Conservation (phyloP, 768 basidiomycete genomes). For the Cubamyces lactineus region DNA sequence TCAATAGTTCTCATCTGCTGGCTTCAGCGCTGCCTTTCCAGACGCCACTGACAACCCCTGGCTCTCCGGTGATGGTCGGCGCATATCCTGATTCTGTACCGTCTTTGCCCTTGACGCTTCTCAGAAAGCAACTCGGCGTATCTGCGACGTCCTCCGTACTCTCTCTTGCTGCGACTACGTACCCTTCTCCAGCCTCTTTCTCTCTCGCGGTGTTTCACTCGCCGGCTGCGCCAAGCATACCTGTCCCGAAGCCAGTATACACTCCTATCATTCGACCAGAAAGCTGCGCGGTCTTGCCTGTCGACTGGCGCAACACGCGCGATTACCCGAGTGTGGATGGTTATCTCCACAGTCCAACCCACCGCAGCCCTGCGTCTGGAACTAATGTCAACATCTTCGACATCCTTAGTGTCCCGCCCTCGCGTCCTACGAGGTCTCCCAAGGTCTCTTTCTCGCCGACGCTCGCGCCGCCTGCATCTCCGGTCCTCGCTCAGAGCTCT, state of each 20-base stretch:
- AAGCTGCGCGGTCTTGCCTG: constrained; percentile 17
- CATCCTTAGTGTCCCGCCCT: neutral
- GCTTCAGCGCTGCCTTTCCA: constrained; percentile 17
- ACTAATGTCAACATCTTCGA: neutral
- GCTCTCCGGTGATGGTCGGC: neutral
- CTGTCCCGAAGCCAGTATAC: constrained; percentile 19
- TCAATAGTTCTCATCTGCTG: neutral
- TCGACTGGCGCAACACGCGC: constrained; percentile 9
- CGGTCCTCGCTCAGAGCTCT: neutral
- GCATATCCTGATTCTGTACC: neutral
- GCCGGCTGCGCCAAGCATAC: constrained; percentile 5
- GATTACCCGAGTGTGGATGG: neutral
- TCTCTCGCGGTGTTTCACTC: constrained; percentile 20
- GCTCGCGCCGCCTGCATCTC: neutral
- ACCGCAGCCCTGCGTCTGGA: constrained; percentile 4
- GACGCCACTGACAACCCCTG: constrained; percentile 26
- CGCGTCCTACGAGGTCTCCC: constrained; percentile 1
- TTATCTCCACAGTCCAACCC: constrained; percentile 8
- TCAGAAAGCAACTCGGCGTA: constrained; percentile 15
- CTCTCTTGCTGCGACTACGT: constrained; percentile 5
- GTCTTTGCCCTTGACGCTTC: constrained; percentile 4
- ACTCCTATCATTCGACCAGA: constrained; percentile 10
- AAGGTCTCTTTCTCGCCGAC: constrained; percentile 18
- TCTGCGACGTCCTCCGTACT: constrained; percentile 13
- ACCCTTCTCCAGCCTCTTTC: constrained; percentile 7